Conservation (phyloP, 78 protist genomes). For the Anaeramoeba flamelloides region DNA sequence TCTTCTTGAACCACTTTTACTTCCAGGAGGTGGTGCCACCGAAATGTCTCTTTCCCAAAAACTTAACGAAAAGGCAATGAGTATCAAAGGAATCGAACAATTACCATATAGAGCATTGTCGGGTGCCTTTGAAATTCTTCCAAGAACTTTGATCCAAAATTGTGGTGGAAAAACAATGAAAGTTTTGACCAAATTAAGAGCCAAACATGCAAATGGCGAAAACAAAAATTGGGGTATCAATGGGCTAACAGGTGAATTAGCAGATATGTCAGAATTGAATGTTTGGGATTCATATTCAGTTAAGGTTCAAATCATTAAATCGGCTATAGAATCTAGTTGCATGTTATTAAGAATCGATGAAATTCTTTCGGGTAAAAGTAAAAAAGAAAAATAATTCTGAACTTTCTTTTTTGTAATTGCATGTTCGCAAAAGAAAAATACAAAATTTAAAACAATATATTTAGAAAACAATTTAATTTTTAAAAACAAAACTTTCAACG, state of each 20-base stretch:
- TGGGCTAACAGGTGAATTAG: slow-evolving; percentile 78
- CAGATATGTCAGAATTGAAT: slow-evolving; percentile 52
- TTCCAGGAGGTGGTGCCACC: slow-evolving; percentile 97
- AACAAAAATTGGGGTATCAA: slow-evolving; percentile 75
- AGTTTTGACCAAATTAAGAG: slow-evolving; percentile 82
- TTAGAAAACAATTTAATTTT: no score
- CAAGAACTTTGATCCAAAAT: slow-evolving; percentile 90
- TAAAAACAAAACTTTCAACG: no score
- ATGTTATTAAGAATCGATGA: slow-evolving; percentile 89
- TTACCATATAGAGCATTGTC: slow-evolving; percentile 79
- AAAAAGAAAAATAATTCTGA: no score
- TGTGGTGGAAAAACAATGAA: slow-evolving; percentile 89
- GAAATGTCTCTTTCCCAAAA: slow-evolving; percentile 81
- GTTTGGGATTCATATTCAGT: slow-evolving; percentile 88
- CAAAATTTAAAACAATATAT: no score
- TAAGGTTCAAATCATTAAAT: slow-evolving; percentile 83
- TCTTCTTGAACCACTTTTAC: slow-evolving; percentile 66
- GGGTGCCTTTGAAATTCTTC: slow-evolving; percentile 62
- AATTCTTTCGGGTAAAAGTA: slow-evolving; percentile 50
- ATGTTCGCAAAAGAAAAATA: no score
- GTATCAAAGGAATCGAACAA: slow-evolving; percentile 69
- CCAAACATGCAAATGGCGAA: slow-evolving; percentile 17
- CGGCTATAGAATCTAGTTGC: slow-evolving; percentile 85
- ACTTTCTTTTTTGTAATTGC: no score
- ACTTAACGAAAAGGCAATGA: slow-evolving; percentile 50